Base-by-base conservation (phyloP, 495 filamentous ascomycete genomes). In the Eremomyces bilateralis region DNA sequence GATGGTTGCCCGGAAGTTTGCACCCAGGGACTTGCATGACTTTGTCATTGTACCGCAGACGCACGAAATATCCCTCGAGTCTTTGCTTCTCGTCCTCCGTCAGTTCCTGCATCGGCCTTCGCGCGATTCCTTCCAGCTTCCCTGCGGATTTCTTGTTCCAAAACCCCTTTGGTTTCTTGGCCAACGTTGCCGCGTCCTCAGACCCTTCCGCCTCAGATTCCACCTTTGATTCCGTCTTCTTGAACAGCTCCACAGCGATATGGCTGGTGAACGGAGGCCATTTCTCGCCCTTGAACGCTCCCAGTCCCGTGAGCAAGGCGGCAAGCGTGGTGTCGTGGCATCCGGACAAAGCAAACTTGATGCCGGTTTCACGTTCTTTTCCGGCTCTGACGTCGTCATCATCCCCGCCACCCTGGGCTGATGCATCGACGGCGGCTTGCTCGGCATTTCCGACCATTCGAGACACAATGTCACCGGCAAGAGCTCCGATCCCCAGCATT, bases 311-410 rank as follows among this genome's bases (percentile, higher is more conserved):
- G 22, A 97, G 55, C 8, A 90, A 53, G 0, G 64, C 80, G 3
- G 79, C 88, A 5, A 95, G 60, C 15, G 88, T 94, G 6, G 88
- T 95, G 52, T 97, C 88, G 50, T 97, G 88, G 45, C 83, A 93
- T 15, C 88, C 88, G 44, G 70, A 76, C 42, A 97, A 56, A 3
- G 69, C 76, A 21, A 82, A 61, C 41, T 70, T 75, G 42, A 75
- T 63, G n/a, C 63, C 53, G 34, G 57, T 64, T 51, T 64, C 63
- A 13, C 49, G 58, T n/a, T 53, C 58, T 31, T 56, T 52, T 1
- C 55, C 48, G 21, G 39, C 35, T 3, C 49, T 50, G n/a, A 47
- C 27, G 40, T 45, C 44, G 30, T 50, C 53, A 48, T 53, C 44
- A 40, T 49, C 48, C 21, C 57, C 51, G 24, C 56, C 59, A 31